These are phyloP conservation scores for Chrysosporium queenslandicum DNA, from an alignment of 2,329 filamentous ascomycete genomes.

Conservation along the genomic window DNA sequence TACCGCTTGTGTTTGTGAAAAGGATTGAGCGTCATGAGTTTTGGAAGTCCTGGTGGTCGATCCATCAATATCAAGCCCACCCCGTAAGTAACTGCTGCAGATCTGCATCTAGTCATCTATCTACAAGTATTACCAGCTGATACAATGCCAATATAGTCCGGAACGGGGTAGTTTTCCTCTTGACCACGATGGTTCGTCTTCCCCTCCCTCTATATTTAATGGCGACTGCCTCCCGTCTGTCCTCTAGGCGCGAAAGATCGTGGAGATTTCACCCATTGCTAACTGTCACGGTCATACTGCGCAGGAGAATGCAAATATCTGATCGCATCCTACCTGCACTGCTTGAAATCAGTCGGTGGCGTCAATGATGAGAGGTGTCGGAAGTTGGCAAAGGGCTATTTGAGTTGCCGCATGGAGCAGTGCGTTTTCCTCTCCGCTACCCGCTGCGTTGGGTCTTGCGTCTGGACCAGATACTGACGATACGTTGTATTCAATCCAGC, in stretches of 20 bases:
- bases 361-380: conserved; percentile 82
- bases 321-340: conserved; percentile 75
- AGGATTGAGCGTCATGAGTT: conserved; percentile 37
- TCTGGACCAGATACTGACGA: conserved; percentile 1
- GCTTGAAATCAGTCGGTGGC: conserved; percentile 73
- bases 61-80: conserved; percentile 56
- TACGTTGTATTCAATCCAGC: conserved; percentile 35
- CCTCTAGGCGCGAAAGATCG: neutral
- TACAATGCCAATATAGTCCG: conserved; percentile 47
- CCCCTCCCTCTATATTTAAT: neutral
- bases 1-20: neutral
- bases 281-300: neutral
- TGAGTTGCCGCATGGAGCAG: conserved; percentile 91
- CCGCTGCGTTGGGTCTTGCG: neutral
- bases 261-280: neutral
- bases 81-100: conserved; percentile 52
- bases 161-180: conserved; percentile 93
- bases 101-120: too few species aligned
- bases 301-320: conserved; percentile 84
- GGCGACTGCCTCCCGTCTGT: neutral
- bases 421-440: conserved; percentile 38
- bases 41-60: conserved; percentile 60
- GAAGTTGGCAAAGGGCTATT: conserved; percentile 73
- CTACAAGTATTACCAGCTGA: neutral
- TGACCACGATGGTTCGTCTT: conserved; percentile 65